Evolutionary conservation across 2,329 filamentous ascomycete genomes (phyloP), one percentile per base, ranked within the genome.

Genomic region (Sporothrix protearum): DNA sequence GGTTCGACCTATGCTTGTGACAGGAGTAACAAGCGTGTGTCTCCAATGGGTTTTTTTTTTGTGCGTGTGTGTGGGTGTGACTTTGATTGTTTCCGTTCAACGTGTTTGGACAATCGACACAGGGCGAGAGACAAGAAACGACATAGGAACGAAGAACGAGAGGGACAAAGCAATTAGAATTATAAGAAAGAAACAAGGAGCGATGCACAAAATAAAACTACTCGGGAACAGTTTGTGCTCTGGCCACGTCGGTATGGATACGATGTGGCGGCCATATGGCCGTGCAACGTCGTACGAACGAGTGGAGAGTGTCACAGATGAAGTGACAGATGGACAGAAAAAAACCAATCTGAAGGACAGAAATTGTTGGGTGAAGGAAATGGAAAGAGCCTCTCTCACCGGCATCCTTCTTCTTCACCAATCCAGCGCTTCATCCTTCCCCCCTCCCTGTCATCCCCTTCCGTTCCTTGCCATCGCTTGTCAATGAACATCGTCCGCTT

Each of bases 1-100:
- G 59, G 59, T 45, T 47, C 36, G 59, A 64, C 59, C 59, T 64
- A 64, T 64, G 59, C 59, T 63, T 45, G 36, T 28, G 55, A 28
- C n/a, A 45, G 36, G 59, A 64, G 59, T 42, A 28, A 28, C 33
- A n/a, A n/a, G n/a, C n/a, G n/a, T n/a, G n/a, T n/a, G n/a, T n/a
- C n/a, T n/a, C n/a, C n/a, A n/a, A n/a, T n/a, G n/a, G n/a, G n/a
- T n/a, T n/a, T n/a, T n/a, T n/a, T n/a, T n/a, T n/a, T n/a, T n/a
- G n/a, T n/a, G n/a, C n/a, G n/a, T n/a, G n/a, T n/a, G n/a, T n/a
- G n/a, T n/a, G n/a, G n/a, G n/a, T n/a, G n/a, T n/a, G n/a, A n/a
- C n/a, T n/a, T n/a, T n/a, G n/a, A n/a, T n/a, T n/a, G n/a, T n/a
- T n/a, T 57, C 8, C 22, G 30, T 61, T 8, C 57, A 25, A 16